These are phyloP conservation scores for Cercophora newfieldiana DNA, from an alignment of 495 filamentous ascomycete species.

Conservation along the genomic window DNA sequence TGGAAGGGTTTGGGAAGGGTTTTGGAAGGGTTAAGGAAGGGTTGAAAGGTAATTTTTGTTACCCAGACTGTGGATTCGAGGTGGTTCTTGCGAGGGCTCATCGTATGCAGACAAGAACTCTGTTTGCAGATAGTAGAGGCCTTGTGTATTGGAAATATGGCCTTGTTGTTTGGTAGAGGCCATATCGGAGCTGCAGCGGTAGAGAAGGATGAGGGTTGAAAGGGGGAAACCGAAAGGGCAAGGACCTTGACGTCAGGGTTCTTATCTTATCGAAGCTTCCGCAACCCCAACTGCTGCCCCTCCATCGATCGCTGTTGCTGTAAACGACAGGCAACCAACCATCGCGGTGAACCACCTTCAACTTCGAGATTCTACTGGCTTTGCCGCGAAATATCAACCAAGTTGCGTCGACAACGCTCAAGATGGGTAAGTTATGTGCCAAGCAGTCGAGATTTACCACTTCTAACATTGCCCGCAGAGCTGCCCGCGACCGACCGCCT, in stretches of 20 bases:
- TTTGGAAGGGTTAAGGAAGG: too few species aligned
- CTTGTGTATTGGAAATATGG: too few species aligned
- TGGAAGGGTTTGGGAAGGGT: too few species aligned
- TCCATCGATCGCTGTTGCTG: conserved; percentile 11
- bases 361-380: neutral
- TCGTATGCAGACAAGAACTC: too few species aligned
- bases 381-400: neutral
- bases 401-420: neutral
- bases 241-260: conserved; percentile 30
- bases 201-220: neutral
- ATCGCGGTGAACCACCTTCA: neutral
- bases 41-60: too few species aligned
- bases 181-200: too few species aligned
- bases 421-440: conserved; percentile 9
- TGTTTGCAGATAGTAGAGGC: too few species aligned
- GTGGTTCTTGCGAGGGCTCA: too few species aligned
- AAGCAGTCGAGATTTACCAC: neutral
- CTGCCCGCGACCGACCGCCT: conserved; percentile 58
- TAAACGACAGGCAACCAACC: conserved; percentile 4
- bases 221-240: neutral
- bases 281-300: conserved; percentile 13
- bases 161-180: too few species aligned
- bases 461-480: conserved; percentile 53
- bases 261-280: conserved; percentile 36
- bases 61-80: too few species aligned